phyloP scores from a whole-genome alignment of 139 green algal genomes.

The Tetradesmus lagerheimii region DNA sequence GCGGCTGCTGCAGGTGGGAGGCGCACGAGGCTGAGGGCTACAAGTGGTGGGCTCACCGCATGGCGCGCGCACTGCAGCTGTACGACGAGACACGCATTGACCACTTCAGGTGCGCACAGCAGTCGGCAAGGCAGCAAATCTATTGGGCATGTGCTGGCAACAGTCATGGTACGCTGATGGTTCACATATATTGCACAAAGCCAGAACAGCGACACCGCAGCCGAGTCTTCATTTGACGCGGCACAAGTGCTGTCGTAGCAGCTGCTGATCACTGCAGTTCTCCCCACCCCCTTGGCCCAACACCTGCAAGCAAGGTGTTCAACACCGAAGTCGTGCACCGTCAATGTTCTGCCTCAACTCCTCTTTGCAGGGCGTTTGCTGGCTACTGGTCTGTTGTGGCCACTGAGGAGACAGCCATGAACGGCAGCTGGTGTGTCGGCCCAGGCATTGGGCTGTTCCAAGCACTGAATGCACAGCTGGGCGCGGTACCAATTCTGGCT shows the following conservation, averaged over 20 bases:
- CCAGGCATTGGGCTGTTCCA: constrained; percentile 87
- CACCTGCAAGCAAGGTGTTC: too few relatives aligned
- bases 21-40: constrained; percentile 83
- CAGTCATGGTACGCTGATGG: too few relatives aligned
- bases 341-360: background rate
- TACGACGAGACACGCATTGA: constrained; percentile 98
- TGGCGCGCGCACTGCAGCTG: constrained; percentile 87
- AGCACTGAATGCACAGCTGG: constrained; percentile 72
- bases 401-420: constrained; percentile 90
- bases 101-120: constrained; percentile 86
- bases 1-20: constrained; percentile 52
- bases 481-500: constrained; percentile 88
- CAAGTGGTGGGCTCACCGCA: constrained; percentile 89
- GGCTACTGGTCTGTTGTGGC: constrained; percentile 95
- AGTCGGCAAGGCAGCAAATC: too few relatives aligned
- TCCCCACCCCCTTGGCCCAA: too few relatives aligned
- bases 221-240: too few relatives aligned
- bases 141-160: too few relatives aligned
- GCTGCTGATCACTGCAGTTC: too few relatives aligned
- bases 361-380: constrained; percentile 53
- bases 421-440: constrained; percentile 86
- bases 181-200: too few relatives aligned
- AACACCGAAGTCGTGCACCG: too few relatives aligned
- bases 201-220: too few relatives aligned
- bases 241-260: too few relatives aligned